Conservation (phyloP, 306 rosid species). For the Astragalus glycyphyllos region DNA sequence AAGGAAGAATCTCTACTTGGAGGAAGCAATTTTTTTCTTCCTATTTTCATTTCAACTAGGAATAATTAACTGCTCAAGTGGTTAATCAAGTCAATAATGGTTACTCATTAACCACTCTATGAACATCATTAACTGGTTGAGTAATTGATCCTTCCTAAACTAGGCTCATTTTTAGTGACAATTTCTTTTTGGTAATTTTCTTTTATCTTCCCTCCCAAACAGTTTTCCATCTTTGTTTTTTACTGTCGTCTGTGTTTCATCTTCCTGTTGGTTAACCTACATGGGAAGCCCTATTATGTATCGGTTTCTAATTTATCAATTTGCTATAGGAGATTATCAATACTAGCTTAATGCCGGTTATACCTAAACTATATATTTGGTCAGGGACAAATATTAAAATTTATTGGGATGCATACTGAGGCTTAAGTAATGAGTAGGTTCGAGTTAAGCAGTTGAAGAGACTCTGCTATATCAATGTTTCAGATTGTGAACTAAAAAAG, state of each 20-base stretch:
- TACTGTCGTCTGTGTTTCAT: constrained; percentile 8
- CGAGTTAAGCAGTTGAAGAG: constrained; percentile 2
- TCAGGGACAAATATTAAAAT: neutral
- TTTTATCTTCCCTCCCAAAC: neutral
- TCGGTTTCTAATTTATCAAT: neutral
- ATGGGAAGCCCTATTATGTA: constrained; percentile 8
- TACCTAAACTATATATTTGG: too few species aligned
- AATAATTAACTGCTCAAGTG: constrained; percentile 35
- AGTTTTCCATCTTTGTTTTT: neutral
- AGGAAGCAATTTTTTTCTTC: constrained; percentile 34
- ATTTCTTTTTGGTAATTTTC: neutral
- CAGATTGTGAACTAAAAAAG: too few species aligned
- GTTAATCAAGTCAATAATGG: constrained; percentile 35
- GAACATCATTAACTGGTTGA: constrained; percentile 34
- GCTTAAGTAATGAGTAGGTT: constrained; percentile 1
- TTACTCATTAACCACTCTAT: constrained; percentile 34
- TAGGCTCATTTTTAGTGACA: neutral
- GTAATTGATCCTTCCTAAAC: constrained; percentile 29
- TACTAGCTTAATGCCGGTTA: neutral
- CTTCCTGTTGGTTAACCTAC: constrained; percentile 9
- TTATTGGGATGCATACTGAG: constrained; percentile 3
- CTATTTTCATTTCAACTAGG: constrained; percentile 4
- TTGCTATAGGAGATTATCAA: constrained; percentile 1
- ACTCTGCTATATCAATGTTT: too few species aligned
- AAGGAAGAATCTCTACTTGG: constrained; percentile 26